Percentiles rank a stretch among this genome's conserved stretches.
Conservation (phyloP, 1,284 basidiomycete species). For the Sanghuangporus weigelae region DNA sequence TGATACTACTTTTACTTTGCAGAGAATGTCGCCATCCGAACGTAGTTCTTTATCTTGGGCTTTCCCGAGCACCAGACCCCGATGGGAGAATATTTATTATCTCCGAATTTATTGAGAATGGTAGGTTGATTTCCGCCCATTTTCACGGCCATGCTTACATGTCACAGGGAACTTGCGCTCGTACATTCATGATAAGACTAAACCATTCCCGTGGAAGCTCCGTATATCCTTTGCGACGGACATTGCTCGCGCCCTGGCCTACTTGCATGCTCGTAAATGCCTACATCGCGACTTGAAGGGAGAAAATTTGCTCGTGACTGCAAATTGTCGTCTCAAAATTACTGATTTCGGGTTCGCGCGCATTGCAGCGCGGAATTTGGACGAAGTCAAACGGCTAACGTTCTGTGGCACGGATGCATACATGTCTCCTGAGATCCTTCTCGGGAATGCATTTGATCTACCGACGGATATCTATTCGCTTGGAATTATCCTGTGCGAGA, state of each 20-base stretch:
- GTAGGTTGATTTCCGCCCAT: constrained; percentile 27
- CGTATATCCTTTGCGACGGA: constrained; percentile 93
- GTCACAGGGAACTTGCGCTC: constrained; percentile 70
- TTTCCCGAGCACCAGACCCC: constrained; percentile 79
- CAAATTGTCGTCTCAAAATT: constrained; percentile 91
- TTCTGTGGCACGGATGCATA: constrained; percentile 96
- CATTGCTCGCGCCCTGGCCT: constrained; percentile 90
- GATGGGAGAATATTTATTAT: constrained; percentile 86
- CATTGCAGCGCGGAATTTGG: constrained; percentile 87
- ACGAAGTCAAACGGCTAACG: constrained; percentile 87
- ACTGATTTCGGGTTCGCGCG: constrained; percentile 96
- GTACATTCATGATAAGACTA: constrained; percentile 77
- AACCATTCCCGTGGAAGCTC: constrained; percentile 85
- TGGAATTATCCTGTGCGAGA: constrained; percentile 93
- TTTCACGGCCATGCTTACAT: constrained; percentile 21
- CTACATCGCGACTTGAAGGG: constrained; percentile 91
- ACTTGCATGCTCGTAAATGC: constrained; percentile 90
- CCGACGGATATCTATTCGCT: constrained; percentile 94
- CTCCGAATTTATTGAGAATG: constrained; percentile 84
- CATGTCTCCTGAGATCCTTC: constrained; percentile 91
- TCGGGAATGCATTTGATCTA: constrained; percentile 88
- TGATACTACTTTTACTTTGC: not conserved
- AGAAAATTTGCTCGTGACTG: constrained; percentile 92
- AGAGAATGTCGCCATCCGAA: constrained; percentile 87
- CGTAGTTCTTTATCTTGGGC: constrained; percentile 91